A percentile compares a stretch with the other conserved stretches of the same genome.
Conservation (phyloP, 1,284 basidiomycete genomes). For the Xerocomus minutiporus region DNA sequence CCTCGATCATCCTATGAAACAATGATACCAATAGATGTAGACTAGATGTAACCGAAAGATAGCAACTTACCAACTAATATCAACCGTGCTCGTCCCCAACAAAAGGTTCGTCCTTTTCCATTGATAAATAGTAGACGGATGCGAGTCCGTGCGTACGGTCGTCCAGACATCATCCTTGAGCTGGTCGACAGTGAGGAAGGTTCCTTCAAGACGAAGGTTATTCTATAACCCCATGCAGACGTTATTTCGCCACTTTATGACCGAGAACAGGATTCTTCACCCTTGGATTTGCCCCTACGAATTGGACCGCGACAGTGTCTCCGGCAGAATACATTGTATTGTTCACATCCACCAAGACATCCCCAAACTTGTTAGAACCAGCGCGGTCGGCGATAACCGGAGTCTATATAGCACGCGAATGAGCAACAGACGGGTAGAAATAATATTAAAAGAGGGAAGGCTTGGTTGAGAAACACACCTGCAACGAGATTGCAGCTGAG, state of each 20-base stretch:
- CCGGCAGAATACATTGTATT: slow-evolving; percentile 48
- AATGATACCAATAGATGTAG: neutral
- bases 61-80: slow-evolving; percentile 54
- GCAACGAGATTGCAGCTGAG: slow-evolving; percentile 63
- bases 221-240: slow-evolving; percentile 45
- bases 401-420: slow-evolving; percentile 37
- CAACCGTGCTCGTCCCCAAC: slow-evolving; percentile 59
- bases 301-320: slow-evolving; percentile 57
- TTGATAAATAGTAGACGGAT: slow-evolving; percentile 70
- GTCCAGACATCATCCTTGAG: slow-evolving; percentile 50
- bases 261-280: slow-evolving; percentile 36
- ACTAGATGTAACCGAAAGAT: neutral
- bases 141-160: slow-evolving; percentile 67
- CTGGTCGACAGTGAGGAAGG: slow-evolving; percentile 68
- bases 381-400: slow-evolving; percentile 58
- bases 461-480: slow-evolving; percentile 36
- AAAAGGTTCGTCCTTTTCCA: slow-evolving; percentile 62
- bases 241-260: neutral
- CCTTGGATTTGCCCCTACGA: slow-evolving; percentile 77
- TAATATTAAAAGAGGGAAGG: neutral
- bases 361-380: slow-evolving; percentile 60
- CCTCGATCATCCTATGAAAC: slow-evolving; percentile 56
- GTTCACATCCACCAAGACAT: slow-evolving; percentile 59
- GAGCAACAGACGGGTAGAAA: neutral
- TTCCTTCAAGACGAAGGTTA: slow-evolving; percentile 70